Base-by-base conservation (phyloP, 805 yeast genomes). In the Middelhovenomyces tepae region DNA sequence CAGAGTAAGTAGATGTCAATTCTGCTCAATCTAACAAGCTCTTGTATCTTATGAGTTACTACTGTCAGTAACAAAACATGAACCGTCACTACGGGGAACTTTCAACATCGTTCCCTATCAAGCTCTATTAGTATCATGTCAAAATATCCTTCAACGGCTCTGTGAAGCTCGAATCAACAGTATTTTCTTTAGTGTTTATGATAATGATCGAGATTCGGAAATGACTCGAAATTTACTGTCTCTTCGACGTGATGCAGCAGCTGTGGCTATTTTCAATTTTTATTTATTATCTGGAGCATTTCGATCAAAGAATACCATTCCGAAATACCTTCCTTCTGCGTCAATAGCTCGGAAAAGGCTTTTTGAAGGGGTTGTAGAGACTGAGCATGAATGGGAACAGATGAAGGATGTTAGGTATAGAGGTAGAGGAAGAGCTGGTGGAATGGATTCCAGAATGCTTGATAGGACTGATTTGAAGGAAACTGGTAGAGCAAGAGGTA, bases 131-230 rank as follows among this genome's bases (percentile, higher is more conserved):
- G 43, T 53, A 3, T 50, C 61, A 0, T 65, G 71, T 39, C 64
- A 63, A 34, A 38, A 40, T 8, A 45, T 69, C 2, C 42, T 66
- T 22, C 69, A 65, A 27, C 62, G 59, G 36, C 54, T 63, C 23
- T 57, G 65, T n/a, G 70, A 66, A 38, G 70, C 74, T 1, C 54
- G 74, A 44, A 62, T 67, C 35, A 61, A 69, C n/a, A 67, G 70
- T 13, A 47, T 63, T 2, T 64, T 59, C 39, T 69, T 69, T 47
- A 64, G 60, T 37, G 60, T 65, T 17, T 67, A 64, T 65, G 65
- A 63, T 18, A 53, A 55, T 23, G 73, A 67, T 39, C 39, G 46
- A 11, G 55, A 62, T 35, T 49, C 51, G n/a, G 53, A 52, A 11
- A 55, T 55, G 1, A 63, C 68, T 0, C 51, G 59, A 24, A 57